These are phyloP conservation scores for Rugonectria rugulosa DNA, from an alignment of 2,329 filamentous ascomycete species.

Conservation along the genomic window DNA sequence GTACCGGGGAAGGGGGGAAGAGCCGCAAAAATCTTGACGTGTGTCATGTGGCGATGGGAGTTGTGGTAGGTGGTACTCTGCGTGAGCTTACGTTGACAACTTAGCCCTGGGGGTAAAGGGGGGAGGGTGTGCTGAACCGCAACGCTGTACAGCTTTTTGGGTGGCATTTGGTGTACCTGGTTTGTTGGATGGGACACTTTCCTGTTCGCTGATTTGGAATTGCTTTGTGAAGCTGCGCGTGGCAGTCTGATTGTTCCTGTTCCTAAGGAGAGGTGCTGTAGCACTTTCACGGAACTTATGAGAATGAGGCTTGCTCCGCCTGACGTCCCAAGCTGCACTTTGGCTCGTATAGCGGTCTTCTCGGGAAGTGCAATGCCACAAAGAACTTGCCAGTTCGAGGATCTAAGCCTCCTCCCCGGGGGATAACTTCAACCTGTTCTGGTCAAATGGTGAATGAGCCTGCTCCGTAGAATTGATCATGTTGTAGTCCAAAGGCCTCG, in stretches of 20 bases:
- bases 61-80: neutral
- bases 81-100: constrained; percentile 13
- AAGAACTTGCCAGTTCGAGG: too few species aligned
- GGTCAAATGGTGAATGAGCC: neutral
- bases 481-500: too few species aligned
- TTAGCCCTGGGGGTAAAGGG: constrained; percentile 1
- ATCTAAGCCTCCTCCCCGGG: too few species aligned
- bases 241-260: too few species aligned
- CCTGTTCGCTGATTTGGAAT: neutral
- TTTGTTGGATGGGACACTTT: neutral
- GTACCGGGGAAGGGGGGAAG: too few species aligned
- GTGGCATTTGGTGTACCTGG: neutral
- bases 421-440: neutral
- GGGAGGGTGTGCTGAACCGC: neutral
- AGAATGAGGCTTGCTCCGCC: too few species aligned
- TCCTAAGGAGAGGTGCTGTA: neutral
- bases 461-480: too few species aligned
- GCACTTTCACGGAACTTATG: too few species aligned
- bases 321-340: too few species aligned
- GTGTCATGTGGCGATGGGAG: too few species aligned
- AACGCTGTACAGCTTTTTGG: too few species aligned
- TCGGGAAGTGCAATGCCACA: neutral
- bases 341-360: neutral
- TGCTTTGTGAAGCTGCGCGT: too few species aligned
- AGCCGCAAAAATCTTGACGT: neutral